Conservation (phyloP, 257 asterid species). For the Solanum paucissectum region DNA sequence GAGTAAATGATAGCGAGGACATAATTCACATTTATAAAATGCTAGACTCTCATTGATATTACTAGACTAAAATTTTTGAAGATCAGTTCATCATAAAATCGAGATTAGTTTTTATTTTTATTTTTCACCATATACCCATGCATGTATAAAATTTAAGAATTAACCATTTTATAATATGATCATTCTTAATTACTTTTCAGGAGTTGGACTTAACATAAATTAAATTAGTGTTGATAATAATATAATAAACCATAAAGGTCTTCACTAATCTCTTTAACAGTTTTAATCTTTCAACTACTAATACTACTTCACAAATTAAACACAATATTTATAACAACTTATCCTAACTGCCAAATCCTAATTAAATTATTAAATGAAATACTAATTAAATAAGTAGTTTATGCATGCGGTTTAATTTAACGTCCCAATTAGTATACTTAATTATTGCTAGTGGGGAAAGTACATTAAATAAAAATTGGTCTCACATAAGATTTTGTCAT, state of each 20-base stretch:
- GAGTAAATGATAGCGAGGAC: background rate
- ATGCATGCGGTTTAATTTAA: background rate
- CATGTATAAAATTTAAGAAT: background rate
- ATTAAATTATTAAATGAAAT: background rate
- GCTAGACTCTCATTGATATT: background rate
- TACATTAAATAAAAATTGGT: background rate
- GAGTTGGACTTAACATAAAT: background rate
- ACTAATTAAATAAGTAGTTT: background rate
- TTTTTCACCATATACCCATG: background rate
- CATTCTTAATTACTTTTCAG: background rate
- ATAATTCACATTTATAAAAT: background rate
- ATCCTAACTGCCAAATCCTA: background rate
- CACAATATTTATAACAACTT: background rate
- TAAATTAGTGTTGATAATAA: background rate
- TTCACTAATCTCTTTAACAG: background rate
- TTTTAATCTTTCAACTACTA: background rate
- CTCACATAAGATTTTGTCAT: background rate
- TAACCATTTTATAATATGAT: background rate
- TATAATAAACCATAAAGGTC: background rate
- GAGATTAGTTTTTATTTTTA: background rate
- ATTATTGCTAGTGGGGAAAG: background rate
- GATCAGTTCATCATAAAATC: background rate
- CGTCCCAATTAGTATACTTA: background rate
- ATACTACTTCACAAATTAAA: background rate
- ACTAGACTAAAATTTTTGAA: background rate